Evolutionary conservation across 2,329 filamentous ascomycete genomes (phyloP).

Genomic region (Trichoderma semiorbis): DNA sequence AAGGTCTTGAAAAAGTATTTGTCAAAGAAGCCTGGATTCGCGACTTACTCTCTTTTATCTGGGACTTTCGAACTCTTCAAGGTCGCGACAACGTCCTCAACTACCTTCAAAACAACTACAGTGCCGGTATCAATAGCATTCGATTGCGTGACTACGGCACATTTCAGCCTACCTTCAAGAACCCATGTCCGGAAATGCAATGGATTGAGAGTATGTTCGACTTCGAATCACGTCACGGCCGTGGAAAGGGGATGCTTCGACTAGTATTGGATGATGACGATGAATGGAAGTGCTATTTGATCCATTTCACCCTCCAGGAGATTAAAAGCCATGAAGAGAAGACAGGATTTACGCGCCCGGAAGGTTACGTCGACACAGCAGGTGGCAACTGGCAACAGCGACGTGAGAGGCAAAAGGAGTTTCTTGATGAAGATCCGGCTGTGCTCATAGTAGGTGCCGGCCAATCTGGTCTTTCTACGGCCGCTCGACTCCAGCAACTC

Average conservation of each 20-base stretch:
- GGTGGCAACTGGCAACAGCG: conserved; percentile 5
- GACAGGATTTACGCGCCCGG: neutral
- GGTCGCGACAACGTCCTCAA: neutral
- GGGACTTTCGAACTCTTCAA: conserved; percentile 48
- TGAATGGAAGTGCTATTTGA: neutral
- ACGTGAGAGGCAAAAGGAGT: neutral
- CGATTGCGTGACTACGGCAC: neutral
- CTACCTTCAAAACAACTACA: neutral
- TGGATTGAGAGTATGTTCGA: conserved; percentile 49
- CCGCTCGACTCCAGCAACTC: neutral
- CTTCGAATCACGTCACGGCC: neutral
- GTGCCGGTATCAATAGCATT: neutral
- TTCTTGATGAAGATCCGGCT: neutral
- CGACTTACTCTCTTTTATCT: conserved; percentile 51
- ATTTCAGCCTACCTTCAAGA: neutral
- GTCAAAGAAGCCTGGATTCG: conserved; percentile 48
- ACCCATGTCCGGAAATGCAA: neutral
- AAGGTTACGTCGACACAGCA: neutral
- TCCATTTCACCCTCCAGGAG: neutral
- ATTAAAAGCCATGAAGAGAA: neutral
- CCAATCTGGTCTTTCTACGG: neutral
- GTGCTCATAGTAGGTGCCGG: neutral
- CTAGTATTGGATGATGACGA: neutral
- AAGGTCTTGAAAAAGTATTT: conserved; percentile 26
- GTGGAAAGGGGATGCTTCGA: neutral